These are phyloP conservation scores for Ascochyta lentis DNA, from an alignment of 2,329 filamentous ascomycete species.

Conservation along the genomic window DNA sequence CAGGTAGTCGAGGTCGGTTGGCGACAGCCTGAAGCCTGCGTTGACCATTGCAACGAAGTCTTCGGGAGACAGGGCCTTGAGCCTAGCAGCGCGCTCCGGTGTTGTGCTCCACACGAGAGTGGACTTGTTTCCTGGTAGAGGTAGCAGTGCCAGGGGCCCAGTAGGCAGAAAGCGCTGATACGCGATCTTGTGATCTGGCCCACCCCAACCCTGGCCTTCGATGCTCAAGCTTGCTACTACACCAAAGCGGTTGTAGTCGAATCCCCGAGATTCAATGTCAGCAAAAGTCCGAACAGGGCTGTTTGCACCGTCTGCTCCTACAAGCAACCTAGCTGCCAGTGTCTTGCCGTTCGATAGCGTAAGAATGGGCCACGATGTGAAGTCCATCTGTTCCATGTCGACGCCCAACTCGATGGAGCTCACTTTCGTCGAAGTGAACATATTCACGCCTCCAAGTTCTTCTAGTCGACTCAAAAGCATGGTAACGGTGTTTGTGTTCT, in stretches of 20 bases:
- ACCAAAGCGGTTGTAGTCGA: conserved; percentile 91
- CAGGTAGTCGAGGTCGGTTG: conserved; percentile 83
- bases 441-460: conserved; percentile 69
- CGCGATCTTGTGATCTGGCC: conserved; percentile 68
- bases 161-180: conserved; percentile 96
- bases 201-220: conserved; percentile 57
- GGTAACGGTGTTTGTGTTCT: conserved; percentile 88
- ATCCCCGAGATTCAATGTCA: conserved; percentile 82
- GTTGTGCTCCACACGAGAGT: conserved; percentile 96
- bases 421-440: conserved; percentile 80
- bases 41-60: conserved; percentile 91
- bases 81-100: conserved; percentile 74
- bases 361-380: conserved; percentile 87
- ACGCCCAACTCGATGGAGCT: conserved; percentile 79
- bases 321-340: conserved; percentile 82
- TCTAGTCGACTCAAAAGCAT: conserved; percentile 76
- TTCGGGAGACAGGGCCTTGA: conserved; percentile 74
- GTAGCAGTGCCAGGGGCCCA: conserved; percentile 89
- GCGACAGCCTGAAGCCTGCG: conserved; percentile 83
- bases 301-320: conserved; percentile 94
- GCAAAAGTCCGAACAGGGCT: conserved; percentile 91
- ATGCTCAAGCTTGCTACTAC: conserved; percentile 88
- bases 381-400: conserved; percentile 70
- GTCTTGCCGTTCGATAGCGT: conserved; percentile 69
- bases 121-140: conserved; percentile 80